Evolutionary conservation across 306 rosid species (phyloP), one percentile per base, ranked within the genome.

Genomic region (Casuarina equisetifolia): DNA sequence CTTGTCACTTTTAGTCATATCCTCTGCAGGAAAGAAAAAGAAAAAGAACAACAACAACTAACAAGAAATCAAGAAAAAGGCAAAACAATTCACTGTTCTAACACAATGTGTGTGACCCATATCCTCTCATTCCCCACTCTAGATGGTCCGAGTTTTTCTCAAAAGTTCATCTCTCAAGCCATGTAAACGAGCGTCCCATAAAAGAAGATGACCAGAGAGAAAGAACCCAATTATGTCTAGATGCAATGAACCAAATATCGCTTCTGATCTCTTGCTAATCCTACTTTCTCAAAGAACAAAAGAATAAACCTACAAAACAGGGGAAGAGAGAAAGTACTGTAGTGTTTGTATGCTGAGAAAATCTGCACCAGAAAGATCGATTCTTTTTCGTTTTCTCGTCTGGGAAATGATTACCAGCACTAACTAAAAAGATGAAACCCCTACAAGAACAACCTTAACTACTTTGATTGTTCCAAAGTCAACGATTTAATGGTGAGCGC

Each of bases 141-240:
- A 69, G 80, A 81, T 75, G 90, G 91, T 79, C 81, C 80, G 83
- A 78, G 69, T 75, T 85, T 82, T 81, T 79, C 75, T 62, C 62
- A 82, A 74, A 76, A 80, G 82, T 61, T 55, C 71, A 55, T 5
- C 19, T 20, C 19, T n/a, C 15, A 73, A 17, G 12, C 25, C n/a
- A 42, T 6, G 42, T 42, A 42, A 42, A 66, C n/a, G 25, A 42
- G 42, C 6, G 8, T 4, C 12, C 6, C 3, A 1, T 43, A 3
- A 8, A 66, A 52, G 42, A 11, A 0, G 10, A n/a, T 51, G 13
- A 38, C 0, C n/a, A 48, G 5, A n/a, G 64, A 1, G 16, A 4
- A 3, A 10, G 59, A 9, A 20, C 39, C 16, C 40, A 39, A 71
- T 72, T 38, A 46, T 17, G 77, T 72, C 82, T 42, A 78, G 52